Conservation (phyloP, 2,329 filamentous ascomycete genomes). For the Alternaria brassicae region DNA sequence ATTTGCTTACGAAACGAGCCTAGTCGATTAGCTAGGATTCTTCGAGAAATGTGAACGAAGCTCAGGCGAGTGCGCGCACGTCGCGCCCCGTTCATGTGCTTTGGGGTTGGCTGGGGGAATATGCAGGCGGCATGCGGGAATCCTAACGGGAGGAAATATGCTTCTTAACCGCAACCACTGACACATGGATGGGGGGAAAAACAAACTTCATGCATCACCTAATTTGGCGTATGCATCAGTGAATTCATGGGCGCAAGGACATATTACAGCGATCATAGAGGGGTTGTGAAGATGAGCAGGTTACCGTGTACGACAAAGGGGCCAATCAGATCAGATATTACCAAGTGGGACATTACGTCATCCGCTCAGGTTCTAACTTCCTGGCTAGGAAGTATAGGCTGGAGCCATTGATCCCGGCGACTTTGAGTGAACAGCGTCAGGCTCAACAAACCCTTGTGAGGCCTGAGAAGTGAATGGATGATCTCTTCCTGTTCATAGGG, state of each 20-base stretch:
- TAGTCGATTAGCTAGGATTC: neutral
- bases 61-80: neutral
- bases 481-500: neutral
- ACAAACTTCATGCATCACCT: neutral
- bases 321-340: neutral
- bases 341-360: neutral
- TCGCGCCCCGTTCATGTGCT: neutral
- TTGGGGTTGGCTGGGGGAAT: neutral
- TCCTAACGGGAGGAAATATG: constrained; percentile 1
- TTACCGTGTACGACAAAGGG: neutral
- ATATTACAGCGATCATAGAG: neutral
- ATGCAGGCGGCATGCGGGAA: constrained; percentile 4
- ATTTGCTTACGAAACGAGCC: neutral
- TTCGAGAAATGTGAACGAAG: neutral
- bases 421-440: neutral
- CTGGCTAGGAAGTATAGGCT: neutral
- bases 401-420: neutral
- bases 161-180: neutral
- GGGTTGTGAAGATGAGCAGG: neutral
- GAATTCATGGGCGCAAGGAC: neutral
- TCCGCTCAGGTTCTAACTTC: neutral
- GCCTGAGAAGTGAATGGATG: neutral
- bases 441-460: neutral
- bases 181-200: neutral
- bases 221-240: neutral